Evolutionary conservation across 805 yeast genomes (phyloP).

Genomic region (Candida argentea): DNA sequence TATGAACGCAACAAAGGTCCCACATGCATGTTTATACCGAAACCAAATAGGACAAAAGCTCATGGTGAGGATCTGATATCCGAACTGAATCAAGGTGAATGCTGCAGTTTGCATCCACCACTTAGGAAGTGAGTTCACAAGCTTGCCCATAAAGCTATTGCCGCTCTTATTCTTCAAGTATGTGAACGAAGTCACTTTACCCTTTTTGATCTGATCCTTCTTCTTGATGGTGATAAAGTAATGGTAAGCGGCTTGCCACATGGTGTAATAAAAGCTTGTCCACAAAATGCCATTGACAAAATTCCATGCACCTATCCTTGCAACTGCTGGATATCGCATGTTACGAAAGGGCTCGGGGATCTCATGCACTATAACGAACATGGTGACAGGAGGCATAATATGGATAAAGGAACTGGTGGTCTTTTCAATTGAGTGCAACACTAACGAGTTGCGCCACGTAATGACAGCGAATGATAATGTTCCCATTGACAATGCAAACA

Average conservation of each 20-base stretch:
- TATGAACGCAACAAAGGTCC: slow-evolving; percentile 58
- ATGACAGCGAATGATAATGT: slow-evolving; percentile 88
- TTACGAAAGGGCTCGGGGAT: slow-evolving; percentile 42
- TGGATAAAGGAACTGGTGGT: slow-evolving; percentile 89
- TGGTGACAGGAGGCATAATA: slow-evolving; percentile 77
- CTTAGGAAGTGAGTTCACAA: slow-evolving; percentile 76
- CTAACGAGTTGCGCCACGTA: slow-evolving; percentile 92
- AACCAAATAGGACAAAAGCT: slow-evolving; percentile 84
- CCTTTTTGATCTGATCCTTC: slow-evolving; percentile 73
- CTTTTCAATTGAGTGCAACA: slow-evolving; percentile 84
- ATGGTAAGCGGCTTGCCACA: slow-evolving; percentile 88
- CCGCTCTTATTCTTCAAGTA: slow-evolving; percentile 67
- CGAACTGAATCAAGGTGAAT: slow-evolving; percentile 77
- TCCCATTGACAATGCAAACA: slow-evolving; percentile 82
- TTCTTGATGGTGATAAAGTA: slow-evolving; percentile 80
- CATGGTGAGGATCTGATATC: slow-evolving; percentile 83
- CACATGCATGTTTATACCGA: slow-evolving; percentile 54
- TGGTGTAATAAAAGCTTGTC: slow-evolving; percentile 73
- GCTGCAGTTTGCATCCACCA: slow-evolving; percentile 77
- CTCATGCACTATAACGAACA: slow-evolving; percentile 81
- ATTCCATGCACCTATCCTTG: slow-evolving; percentile 55
- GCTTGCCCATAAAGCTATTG: slow-evolving; percentile 53
- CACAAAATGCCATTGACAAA: slow-evolving; percentile 58
- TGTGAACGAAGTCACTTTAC: slow-evolving; percentile 81
- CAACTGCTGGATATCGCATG: slow-evolving; percentile 73